Evolutionary conservation across 139 green algal species (phyloP), one percentile per base, ranked within the genome.

Genomic region (Coccomyxa sp.): DNA sequence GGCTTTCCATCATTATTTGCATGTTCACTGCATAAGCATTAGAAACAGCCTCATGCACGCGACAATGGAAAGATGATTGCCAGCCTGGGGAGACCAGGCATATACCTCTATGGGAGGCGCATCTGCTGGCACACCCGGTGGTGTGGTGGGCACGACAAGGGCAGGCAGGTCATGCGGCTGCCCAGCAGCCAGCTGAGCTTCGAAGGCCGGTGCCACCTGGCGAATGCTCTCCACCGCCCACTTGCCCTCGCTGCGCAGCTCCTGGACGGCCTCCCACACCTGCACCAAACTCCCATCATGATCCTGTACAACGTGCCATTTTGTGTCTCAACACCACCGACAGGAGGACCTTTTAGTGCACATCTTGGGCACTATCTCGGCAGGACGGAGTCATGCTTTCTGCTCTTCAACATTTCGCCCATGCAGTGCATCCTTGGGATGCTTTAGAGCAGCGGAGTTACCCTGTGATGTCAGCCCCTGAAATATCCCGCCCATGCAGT

Each of bases 201-300:
- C 87, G 63, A 89, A 85, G 7, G 67, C 51, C 13, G 67, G 13
- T 32, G 83, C 67, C 14, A 92, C 58, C 30, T 83, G 78, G 0
- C 85, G 86, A 27, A 96, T 84, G 51, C 82, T 82, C 76, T 83
- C 74, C 16, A 93, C 82, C 76, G 84, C 45, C 89, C 88, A 96
- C 0, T 32, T 31, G 58, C 76, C 59, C 0, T 77, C 79, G 13
- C 87, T 79, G 25, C 77, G 68, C 86, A 89, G 84, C 75, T 91
- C 90, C 58, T 83, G 58, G 31, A 94, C 82, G 0, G 91, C 88
- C 3, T 77, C 45, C 85, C 89, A 91, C 60, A 95, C 78, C 75
- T 91, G 81, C 1, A 32, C 14, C 38, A 7, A 51, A 51, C 38
- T 51, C 38, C 38, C 38, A 51, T 51, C 38, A 51, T 51, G 3